Base-by-base conservation (phyloP, 345 rosid genomes). In the Ceriops tagal region DNA sequence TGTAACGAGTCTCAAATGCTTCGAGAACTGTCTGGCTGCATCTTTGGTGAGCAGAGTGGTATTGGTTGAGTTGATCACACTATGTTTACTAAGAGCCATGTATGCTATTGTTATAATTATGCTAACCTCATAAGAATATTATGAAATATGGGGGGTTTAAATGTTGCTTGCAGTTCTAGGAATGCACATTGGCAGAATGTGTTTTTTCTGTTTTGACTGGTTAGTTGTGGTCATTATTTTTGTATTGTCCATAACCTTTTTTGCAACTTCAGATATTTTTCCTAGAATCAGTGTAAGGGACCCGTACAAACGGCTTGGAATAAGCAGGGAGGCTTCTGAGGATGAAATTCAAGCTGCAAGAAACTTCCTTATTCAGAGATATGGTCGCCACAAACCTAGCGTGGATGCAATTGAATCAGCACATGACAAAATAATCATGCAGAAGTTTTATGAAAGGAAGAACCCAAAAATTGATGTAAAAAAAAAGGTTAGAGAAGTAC, bases 311-410 rank as follows among this genome's bases (percentile, higher is more conserved):
- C 87, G 96, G 65, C 92, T 95, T 63, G 98, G 98, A 73, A 86
- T 92, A 77, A 95, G 98, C 85, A 68, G 58, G 77, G 97, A 88
- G 79, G 99, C 98, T n/a, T 88, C 96, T 3, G 98, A 92, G 73
- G 93, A 88, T 53, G 99, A 95, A 84, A 88, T 95, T 77, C 97
- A 90, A 77, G 92, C 85, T 0, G 99, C 99, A 7, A 83, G 98
- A 75, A 89, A 85, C 81, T 95, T 87, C 80, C 93, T 93, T 37
- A 79, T 95, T 68, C 87, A 88, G 62, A 86, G 83, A 75, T 92
- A 86, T 71, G 83, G 83, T 1, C 90, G 87, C 63, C 99, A 95
- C 78, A 90, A 92, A 78, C 96, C 97, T 30, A 95, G 99, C 64
- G 75, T 87, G 21, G 97, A 95, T 70, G 91, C 99, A 64, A 90